Evolutionary conservation across 2,329 filamentous ascomycete species (phyloP).

Genomic region (Ophiobolus disseminans): DNA sequence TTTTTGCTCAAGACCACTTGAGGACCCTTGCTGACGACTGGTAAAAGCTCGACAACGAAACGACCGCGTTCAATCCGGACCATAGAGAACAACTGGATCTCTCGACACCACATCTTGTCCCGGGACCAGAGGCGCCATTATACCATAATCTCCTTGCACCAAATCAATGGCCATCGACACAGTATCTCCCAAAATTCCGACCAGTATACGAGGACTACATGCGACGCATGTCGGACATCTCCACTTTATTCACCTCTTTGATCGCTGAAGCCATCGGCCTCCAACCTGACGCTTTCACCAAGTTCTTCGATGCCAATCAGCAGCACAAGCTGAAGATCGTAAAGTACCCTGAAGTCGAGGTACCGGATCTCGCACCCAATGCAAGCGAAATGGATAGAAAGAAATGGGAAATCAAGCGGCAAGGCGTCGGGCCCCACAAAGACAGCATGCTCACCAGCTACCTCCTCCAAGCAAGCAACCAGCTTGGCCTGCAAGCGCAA

Average conservation of each 20-base stretch:
- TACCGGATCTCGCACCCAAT: conserved; percentile 34
- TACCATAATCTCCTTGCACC: conserved; percentile 80
- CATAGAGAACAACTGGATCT: conserved; percentile 88
- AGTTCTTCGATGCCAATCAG: conserved; percentile 74
- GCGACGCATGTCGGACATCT: conserved; percentile 73
- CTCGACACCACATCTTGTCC: conserved; percentile 76
- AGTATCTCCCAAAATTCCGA: conserved; percentile 71
- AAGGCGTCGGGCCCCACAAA: conserved; percentile 78
- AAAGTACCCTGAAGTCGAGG: conserved; percentile 74
- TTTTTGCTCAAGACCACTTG: neutral
- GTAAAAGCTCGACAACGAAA: conserved; percentile 60
- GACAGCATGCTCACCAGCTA: conserved; percentile 85
- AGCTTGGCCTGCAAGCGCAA: conserved; percentile 81
- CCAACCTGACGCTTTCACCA: conserved; percentile 71
- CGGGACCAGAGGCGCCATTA: conserved; percentile 66
- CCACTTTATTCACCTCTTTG: conserved; percentile 76
- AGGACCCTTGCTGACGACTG: neutral
- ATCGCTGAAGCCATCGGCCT: conserved; percentile 85
- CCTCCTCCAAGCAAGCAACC: conserved; percentile 78
- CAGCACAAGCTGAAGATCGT: conserved; percentile 93
- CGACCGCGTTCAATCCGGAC: conserved; percentile 76
- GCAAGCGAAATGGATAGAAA: conserved; percentile 45
- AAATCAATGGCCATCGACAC: conserved; percentile 76
- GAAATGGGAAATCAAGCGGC: conserved; percentile 62
- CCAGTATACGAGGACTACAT: conserved; percentile 77